Base-by-base conservation (phyloP, 2,329 filamentous ascomycete species). In the Fusarium mangiferae region DNA sequence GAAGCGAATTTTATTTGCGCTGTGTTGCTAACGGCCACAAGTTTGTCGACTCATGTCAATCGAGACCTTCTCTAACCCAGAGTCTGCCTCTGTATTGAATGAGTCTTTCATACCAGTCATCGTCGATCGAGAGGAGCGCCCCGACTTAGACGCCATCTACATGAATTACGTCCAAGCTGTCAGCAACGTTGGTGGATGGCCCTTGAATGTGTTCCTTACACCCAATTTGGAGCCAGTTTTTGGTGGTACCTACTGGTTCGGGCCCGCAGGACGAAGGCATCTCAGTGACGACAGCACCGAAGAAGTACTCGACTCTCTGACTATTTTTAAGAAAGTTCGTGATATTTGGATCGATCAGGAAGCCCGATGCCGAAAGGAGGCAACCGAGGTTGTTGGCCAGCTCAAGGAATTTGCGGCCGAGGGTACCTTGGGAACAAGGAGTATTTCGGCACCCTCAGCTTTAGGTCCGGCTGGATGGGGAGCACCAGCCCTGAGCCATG, bases 131-230 rank as follows among this genome's bases (percentile, higher is more conserved):
- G 96, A 99, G 83, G 94, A 98, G 83, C 91, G 96, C 33, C 96
- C 96, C 14, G 95, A 98, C 80, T 91, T 98, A 73, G 96, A 99
- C 80, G 91, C 93, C 70, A 95, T 98, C 74, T 98, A 98, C 82
- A 98, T 98, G 94, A 98, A 98, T 84, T 99, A 98, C 82, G 92
- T 98, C 45, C 95, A 98, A 81, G 96, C 96, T 4, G 96, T 96
- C 17, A 97, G 93, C 66, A 95, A 93, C 26, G 92, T 90, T 4
- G 96, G 95, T 15, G 96, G 96, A 44, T 98, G 96, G 95, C 96
- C 96, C 2, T 85, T 98, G 69, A 98, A 98, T 79, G 92, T 98
- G n/a, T 98, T 99, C 81, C 88, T 98, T 36, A 99, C 96, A 0
- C 95, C 96, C 2, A 92, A 97, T 75, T 88, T 98, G 33, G 92